Conservation (phyloP, 352 stramenopile genomes). For the Globisporangium middletonii region DNA sequence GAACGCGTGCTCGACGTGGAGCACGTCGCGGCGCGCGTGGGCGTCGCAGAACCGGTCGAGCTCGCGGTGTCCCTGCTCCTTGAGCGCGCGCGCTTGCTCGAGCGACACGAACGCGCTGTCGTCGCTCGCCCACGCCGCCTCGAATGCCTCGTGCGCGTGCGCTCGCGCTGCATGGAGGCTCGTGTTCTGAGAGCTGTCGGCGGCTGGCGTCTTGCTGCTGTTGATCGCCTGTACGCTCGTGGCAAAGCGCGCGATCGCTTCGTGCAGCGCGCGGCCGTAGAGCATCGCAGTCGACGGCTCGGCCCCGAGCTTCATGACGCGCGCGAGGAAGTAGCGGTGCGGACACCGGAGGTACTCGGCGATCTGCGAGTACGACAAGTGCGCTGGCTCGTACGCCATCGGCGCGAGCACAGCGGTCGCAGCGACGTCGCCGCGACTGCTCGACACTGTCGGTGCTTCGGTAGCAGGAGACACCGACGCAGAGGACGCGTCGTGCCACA, state of each 20-base stretch:
- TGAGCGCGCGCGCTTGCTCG: slow-evolving; percentile 27
- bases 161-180: slow-evolving; percentile 3
- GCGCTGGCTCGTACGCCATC: slow-evolving; percentile 31
- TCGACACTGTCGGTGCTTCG: too few species aligned
- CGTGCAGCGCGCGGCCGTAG: slow-evolving; percentile 66
- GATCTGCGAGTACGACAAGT: slow-evolving; percentile 82
- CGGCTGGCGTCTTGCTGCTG: slow-evolving; percentile 12
- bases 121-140: slow-evolving; percentile 16
- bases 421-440: not conserved
- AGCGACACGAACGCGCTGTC: slow-evolving; percentile 30
- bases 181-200: not conserved
- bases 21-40: slow-evolving; percentile 28
- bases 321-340: slow-evolving; percentile 72
- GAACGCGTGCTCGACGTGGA: slow-evolving; percentile 63
- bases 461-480: not conserved
- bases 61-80: slow-evolving; percentile 28
- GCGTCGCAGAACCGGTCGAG: slow-evolving; percentile 40
- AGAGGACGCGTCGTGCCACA: slow-evolving; percentile 13
- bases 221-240: slow-evolving; percentile 13
- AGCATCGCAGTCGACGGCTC: slow-evolving; percentile 58
- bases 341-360: slow-evolving; percentile 75
- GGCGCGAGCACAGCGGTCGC: not conserved
- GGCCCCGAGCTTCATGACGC: slow-evolving; percentile 48
- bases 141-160: slow-evolving; percentile 4
- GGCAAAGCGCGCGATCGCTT: slow-evolving; percentile 56